phyloP scores from a whole-genome alignment of 345 rosid species.

The Ceriops tagal region DNA sequence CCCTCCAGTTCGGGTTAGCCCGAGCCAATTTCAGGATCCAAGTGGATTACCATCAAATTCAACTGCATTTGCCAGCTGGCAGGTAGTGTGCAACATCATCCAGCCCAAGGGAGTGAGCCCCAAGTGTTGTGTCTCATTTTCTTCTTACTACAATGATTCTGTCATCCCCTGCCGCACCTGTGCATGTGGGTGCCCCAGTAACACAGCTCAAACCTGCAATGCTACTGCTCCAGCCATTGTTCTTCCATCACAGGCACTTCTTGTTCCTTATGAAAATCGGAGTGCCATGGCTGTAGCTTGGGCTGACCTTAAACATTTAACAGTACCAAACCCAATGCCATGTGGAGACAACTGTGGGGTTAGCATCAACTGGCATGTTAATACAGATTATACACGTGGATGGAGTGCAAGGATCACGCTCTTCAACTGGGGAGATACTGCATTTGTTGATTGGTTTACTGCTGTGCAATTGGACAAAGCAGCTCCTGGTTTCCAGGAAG shows the following conservation, averaged over 20 bases:
- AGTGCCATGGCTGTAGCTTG: conserved; percentile 55
- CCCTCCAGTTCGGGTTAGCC: conserved; percentile 76
- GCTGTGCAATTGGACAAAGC: conserved; percentile 64
- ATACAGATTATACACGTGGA: conserved; percentile 68
- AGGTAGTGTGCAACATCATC: conserved; percentile 89
- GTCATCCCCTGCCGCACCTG: conserved; percentile 81
- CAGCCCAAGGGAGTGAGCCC: conserved; percentile 64
- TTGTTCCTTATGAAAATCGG: conserved; percentile 82
- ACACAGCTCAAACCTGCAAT: conserved; percentile 56
- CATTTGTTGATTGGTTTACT: conserved; percentile 83
- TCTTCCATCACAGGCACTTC: conserved; percentile 79
- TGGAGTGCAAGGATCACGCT: conserved; percentile 88
- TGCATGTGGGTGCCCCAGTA: conserved; percentile 81
- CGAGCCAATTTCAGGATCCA: conserved; percentile 67
- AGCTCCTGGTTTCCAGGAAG: conserved; percentile 68
- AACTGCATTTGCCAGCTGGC: conserved; percentile 86
- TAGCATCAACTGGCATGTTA: conserved; percentile 84
- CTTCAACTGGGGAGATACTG: conserved; percentile 81
- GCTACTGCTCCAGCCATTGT: conserved; percentile 63
- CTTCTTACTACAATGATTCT: conserved; percentile 87
- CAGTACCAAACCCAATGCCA: conserved; percentile 71
- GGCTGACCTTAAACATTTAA: conserved; percentile 56
- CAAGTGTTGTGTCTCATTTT: conserved; percentile 84
- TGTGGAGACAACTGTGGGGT: conserved; percentile 93
- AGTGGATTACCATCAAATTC: conserved; percentile 62